A percentile compares a stretch with the other conserved stretches of the same genome.
Conservation (phyloP, 1,139 yeast genomes). For the Kodamaea plutei region DNA sequence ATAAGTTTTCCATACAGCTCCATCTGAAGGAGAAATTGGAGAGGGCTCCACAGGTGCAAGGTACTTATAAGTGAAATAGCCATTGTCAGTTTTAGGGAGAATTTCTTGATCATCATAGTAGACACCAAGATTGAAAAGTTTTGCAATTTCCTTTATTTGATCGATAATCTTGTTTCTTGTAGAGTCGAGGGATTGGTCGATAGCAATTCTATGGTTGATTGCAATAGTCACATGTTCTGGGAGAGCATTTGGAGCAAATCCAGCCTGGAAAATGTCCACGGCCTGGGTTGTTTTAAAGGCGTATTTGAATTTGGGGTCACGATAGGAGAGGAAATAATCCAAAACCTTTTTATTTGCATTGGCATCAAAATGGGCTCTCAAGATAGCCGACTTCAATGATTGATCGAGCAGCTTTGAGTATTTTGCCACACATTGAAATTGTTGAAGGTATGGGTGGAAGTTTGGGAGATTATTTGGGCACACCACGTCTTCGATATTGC, state of each 20-base stretch:
- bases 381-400: slow-evolving; percentile 32
- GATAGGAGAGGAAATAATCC: slow-evolving; percentile 23
- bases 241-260: slow-evolving; percentile 66
- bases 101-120: slow-evolving; percentile 30
- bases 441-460: slow-evolving; percentile 38
- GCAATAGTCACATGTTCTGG: slow-evolving; percentile 61
- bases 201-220: slow-evolving; percentile 57
- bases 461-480: slow-evolving; percentile 34
- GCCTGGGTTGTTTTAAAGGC: slow-evolving; percentile 73
- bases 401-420: slow-evolving; percentile 28
- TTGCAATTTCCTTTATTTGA: slow-evolving; percentile 39
- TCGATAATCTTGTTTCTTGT: slow-evolving; percentile 36
- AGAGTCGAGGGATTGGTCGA: slow-evolving; percentile 43
- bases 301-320: no score
- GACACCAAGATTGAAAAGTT: slow-evolving; percentile 44
- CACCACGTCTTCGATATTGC: slow-evolving; percentile 32
- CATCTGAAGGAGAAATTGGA: slow-evolving; percentile 50
- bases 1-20: slow-evolving; percentile 48
- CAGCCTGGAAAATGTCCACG: slow-evolving; percentile 64
- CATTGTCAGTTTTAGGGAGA: slow-evolving; percentile 29
- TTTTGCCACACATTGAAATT: slow-evolving; percentile 44
- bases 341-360: slow-evolving; percentile 40
- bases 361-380: slow-evolving; percentile 37
- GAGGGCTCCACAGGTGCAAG: slow-evolving; percentile 48
- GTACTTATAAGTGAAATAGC: slow-evolving; percentile 43